Base-by-base conservation (phyloP, 2,329 filamentous ascomycete species). In the Diaporthe destruens region DNA sequence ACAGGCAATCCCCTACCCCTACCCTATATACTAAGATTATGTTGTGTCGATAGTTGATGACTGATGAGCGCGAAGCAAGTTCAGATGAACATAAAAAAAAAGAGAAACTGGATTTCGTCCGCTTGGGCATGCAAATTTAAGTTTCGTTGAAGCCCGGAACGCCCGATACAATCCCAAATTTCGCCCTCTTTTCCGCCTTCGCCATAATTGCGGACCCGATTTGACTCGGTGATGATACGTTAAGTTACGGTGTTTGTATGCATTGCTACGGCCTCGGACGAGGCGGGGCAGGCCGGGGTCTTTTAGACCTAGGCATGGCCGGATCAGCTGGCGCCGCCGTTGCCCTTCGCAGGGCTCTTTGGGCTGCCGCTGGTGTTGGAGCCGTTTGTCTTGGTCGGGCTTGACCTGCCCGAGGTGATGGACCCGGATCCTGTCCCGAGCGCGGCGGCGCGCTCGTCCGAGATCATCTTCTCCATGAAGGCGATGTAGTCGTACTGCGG, bases 401-500 rank as follows among this genome's bases (percentile, higher is more conserved):
- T 75, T n/a, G 71, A 68, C 14, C 72, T 67, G 23, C 74, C 75
- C 44, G 67, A 70, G 9, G 32, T 56, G 16, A 47, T n/a, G 20
- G 73, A 72, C 18, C 66, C 65, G 12, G 67, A 42, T 36, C 73
- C 73, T 16, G 71, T 73, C 29, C 65, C 68, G 47, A 66, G 53
- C 11, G 71, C 67, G 39, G 73, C 72, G 14, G 74, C 75, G 44
- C 74, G 72, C 69, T 80, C 82, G 44, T 84, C 82, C 63, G 81
- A 82, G 74, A 95, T 93, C 83, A 96, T 87, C 80, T 92, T 93
- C 82, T 98, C 93, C 96, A 99, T 99, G 82, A 98, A 99, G 75
- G 90, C 92, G 76, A 98, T 95, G 84, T 99, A 99, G 83, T 99
- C 96, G 81, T 92, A 99, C 83, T 98, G 97, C 49, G 93, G 90